A percentile compares a stretch with the other conserved stretches of the same genome.
phyloP scores from a whole-genome alignment of 1,139 yeast species.

The Yamadazyma triangularis region DNA sequence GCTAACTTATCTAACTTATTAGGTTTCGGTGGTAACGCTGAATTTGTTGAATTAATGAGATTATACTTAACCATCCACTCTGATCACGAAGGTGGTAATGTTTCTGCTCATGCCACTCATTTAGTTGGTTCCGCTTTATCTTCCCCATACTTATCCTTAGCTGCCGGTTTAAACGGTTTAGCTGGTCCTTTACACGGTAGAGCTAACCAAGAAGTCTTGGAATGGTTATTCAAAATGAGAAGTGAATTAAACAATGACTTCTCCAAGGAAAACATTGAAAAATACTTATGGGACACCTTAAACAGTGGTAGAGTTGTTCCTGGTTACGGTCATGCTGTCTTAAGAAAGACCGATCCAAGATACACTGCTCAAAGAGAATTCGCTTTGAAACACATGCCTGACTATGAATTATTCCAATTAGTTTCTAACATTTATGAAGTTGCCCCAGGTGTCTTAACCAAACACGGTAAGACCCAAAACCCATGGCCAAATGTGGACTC shows the following conservation, averaged over 20 bases:
- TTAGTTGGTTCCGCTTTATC: slow-evolving; percentile 94
- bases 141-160: slow-evolving; percentile 86
- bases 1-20: slow-evolving; percentile 81
- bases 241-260: slow-evolving; percentile 68
- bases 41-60: slow-evolving; percentile 88
- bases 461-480: slow-evolving; percentile 98
- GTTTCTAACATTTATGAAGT: slow-evolving; percentile 90
- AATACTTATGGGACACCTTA: slow-evolving; percentile 87
- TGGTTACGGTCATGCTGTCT: slow-evolving; percentile 96
- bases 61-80: slow-evolving; percentile 92
- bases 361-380: slow-evolving; percentile 96
- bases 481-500: slow-evolving; percentile 99
- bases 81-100: slow-evolving; percentile 99
- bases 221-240: slow-evolving; percentile 84
- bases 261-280: slow-evolving; percentile 73
- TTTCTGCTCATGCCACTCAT: slow-evolving; percentile 96
- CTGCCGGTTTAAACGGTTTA: slow-evolving; percentile 94
- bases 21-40: slow-evolving; percentile 76
- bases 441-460: slow-evolving; percentile 91
- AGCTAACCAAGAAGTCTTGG: slow-evolving; percentile 97
- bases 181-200: slow-evolving; percentile 99
- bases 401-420: slow-evolving; percentile 85
- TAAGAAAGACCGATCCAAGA: slow-evolving; percentile 96
- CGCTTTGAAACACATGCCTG: slow-evolving; percentile 96
- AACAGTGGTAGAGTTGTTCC: slow-evolving; percentile 95